Base-by-base conservation (phyloP, 2,329 filamentous ascomycete genomes). In the Sarocladium oryzae region DNA sequence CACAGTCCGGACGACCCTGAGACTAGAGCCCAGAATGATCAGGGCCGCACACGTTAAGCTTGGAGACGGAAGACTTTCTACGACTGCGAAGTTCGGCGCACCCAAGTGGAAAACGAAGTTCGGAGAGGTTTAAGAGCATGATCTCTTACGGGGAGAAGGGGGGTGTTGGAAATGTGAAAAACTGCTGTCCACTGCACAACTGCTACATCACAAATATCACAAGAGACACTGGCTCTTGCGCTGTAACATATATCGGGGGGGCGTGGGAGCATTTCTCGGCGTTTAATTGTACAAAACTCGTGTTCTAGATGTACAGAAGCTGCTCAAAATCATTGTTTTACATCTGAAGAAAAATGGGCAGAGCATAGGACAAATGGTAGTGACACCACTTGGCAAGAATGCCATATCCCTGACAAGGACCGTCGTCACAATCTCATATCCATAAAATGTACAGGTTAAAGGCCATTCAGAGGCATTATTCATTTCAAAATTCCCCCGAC, bases 1-100 rank as follows among this genome's bases (percentile, higher is more conserved):
- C 57, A 76, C 83, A 38, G 79, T 99, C 36, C 79, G 85, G 55
- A 78, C 78, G 54, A 92, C 88, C 16, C 77, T 99, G 58, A 79
- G 82, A 49, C 76, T 95, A 58, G 93, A 99, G 71, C 92, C 93
- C 36, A 78, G 93, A 52, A 88, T 97, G 82, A 87, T 99, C 56
- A 82, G 90, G 53, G 86, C 91, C 61, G 85, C 84, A 23, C 84
- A 92, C 54, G 90, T 97, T 53, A 95, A 91, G 76, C 76, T 97
- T 57, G 92, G 91, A 38, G 75, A 81, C 54, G 76, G 76, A 53
- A 77, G 75, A 60, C 68, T 85, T 28, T 68, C 69, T 51, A 81
- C 74, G 9, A 60, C 78, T 51, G 70, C 72, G 36, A 67, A 69
- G 40, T 77, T 79, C 51, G 76, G 76, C 1, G 63, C 67, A 20